Conservation (phyloP, 1,284 basidiomycete genomes). For the Uromyces viciae-fabae region DNA sequence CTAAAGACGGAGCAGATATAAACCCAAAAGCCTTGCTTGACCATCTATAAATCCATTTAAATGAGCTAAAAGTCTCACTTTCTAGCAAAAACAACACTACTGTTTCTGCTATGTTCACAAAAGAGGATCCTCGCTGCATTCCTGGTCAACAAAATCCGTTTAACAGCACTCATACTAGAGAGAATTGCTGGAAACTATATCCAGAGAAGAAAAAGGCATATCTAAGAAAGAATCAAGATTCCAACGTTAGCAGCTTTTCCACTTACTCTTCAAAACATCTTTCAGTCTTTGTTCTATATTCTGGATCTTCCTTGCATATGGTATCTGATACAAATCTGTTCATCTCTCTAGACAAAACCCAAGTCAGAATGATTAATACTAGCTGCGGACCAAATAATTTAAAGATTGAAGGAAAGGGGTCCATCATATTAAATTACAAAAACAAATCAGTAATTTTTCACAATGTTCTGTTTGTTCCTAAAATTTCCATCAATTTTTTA, state of each 20-base stretch:
- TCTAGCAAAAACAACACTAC: no score
- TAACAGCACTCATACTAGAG: no score
- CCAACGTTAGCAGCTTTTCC: not conserved
- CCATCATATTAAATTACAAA: not conserved
- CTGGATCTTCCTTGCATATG: not conserved
- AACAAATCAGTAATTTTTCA: not conserved
- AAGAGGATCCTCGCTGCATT: not conserved
- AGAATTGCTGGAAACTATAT: not conserved
- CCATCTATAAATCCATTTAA: not conserved
- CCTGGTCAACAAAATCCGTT: not conserved
- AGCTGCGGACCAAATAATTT: not conserved
- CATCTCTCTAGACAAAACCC: not conserved
- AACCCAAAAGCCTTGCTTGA: not conserved
- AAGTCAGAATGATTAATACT: not conserved
- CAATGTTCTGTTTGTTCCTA: not conserved
- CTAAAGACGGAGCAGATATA: not conserved
- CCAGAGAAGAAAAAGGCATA: no score
- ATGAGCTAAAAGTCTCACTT: not conserved
- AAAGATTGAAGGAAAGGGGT: not conserved
- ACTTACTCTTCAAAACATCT: not conserved
- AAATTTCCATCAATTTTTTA: not conserved
- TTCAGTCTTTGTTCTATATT: not conserved
- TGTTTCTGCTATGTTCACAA: not conserved
- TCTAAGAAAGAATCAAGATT: no score
- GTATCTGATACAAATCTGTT: not conserved